Conservation (phyloP, 164 flowering plant genomes). For the Nelumbo lutea region DNA sequence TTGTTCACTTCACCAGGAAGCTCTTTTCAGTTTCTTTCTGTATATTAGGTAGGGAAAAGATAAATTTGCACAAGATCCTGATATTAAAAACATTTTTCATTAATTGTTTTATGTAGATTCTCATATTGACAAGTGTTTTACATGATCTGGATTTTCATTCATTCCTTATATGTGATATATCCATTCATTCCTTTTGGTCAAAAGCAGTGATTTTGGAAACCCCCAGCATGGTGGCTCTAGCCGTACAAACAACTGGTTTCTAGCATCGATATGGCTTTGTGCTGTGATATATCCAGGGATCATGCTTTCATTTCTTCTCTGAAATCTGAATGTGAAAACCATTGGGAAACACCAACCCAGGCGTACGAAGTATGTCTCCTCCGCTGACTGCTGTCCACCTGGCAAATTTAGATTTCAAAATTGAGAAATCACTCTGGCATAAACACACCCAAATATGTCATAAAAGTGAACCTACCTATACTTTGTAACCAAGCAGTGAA, state of each 20-base stretch:
- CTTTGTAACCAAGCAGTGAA: constrained; percentile 56
- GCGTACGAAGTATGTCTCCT: not conserved
- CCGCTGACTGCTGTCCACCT: not conserved
- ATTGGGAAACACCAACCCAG: constrained; percentile 14
- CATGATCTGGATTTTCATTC: not conserved
- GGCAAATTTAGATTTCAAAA: not conserved
- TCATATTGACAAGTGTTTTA: not conserved
- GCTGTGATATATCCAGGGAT: not conserved
- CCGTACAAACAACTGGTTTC: not conserved
- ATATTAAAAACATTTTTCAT: not conserved
- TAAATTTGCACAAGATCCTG: constrained; percentile 3
- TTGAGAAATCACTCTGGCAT: not conserved
- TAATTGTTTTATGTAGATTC: constrained; percentile 2
- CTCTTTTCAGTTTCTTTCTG: not conserved
- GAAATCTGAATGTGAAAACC: constrained; percentile 57
- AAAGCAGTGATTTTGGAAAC: too few relatives aligned
- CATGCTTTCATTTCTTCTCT: constrained; percentile 19
- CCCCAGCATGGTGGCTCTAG: not conserved
- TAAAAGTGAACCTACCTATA: constrained; percentile 37
- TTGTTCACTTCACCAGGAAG: not conserved
- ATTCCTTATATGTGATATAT: not conserved
- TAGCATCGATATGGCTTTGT: not conserved
- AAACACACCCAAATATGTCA: not conserved
- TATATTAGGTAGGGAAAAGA: too few relatives aligned
- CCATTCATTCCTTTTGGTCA: too few relatives aligned